Evolutionary conservation across 306 rosid species (phyloP).

Genomic region (Echinosophora koreensis): DNA sequence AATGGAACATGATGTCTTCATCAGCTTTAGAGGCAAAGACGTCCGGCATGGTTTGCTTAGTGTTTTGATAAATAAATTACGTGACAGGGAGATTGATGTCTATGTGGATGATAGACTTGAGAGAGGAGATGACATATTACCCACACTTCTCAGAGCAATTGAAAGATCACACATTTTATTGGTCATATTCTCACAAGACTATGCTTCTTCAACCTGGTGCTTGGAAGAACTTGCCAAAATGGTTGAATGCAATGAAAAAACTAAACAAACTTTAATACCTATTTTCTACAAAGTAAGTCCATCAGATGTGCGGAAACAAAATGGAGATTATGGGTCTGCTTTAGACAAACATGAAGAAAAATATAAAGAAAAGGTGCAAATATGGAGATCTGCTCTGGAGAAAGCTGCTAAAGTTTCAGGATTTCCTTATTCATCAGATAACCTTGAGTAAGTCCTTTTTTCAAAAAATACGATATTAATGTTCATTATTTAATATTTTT

Average conservation of each 20-base stretch:
- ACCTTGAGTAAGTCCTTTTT: not conserved
- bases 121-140: not conserved
- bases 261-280: not conserved
- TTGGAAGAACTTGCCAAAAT: slow-evolving; percentile 21
- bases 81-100: not conserved
- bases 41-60: not conserved
- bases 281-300: slow-evolving; percentile 2
- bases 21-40: slow-evolving; percentile 24
- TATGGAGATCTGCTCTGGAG: not conserved
- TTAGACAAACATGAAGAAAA: not conserved
- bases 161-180: slow-evolving; percentile 14
- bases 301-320: not conserved
- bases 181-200: not conserved
- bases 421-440: not conserved
- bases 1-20: slow-evolving; percentile 3
- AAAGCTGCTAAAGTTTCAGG: slow-evolving; percentile 13
- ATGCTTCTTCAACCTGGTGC: slow-evolving; percentile 7
- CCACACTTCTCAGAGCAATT: not conserved
- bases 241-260: not conserved
- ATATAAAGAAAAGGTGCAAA: not conserved
- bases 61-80: not conserved
- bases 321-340: not conserved
- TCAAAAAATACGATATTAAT: not conserved
- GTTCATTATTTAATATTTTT: not conserved
- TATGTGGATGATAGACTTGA: slow-evolving; percentile 7